These are phyloP conservation scores for Leishmania tarentolae DNA, from an alignment of 208 protist genomes.

Conservation along the genomic window DNA sequence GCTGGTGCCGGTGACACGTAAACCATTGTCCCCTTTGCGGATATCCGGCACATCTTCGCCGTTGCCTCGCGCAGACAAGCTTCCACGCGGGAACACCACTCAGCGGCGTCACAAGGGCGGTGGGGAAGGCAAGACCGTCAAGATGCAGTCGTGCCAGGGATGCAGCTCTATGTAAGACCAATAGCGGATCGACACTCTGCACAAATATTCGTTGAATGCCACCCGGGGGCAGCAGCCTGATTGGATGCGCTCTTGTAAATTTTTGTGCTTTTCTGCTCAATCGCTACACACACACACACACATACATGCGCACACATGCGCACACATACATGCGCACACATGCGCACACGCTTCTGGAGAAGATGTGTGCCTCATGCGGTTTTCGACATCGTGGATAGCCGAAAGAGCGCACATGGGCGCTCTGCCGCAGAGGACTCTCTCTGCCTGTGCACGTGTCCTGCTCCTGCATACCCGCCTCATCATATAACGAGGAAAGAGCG, in stretches of 20 bases:
- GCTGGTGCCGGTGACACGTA: neutral
- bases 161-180: constrained; percentile 10
- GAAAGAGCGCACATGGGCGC: neutral
- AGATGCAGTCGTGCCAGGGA: constrained; percentile 26
- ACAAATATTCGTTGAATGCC: no score
- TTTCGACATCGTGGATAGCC: neutral
- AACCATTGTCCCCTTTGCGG: no score
- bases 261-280: neutral
- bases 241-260: neutral
- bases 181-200: no score
- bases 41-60: neutral
- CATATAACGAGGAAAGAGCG: no score
- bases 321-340: no score
- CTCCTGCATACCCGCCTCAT: neutral
- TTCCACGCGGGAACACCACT: neutral
- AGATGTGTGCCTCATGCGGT: neutral
- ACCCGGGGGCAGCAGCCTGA: no score
- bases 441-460: neutral
- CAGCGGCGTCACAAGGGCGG: neutral
- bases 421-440: neutral
- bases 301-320: no score
- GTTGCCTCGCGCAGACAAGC: neutral
- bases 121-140: constrained; percentile 9
- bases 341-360: neutral
- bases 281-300: neutral